These are phyloP conservation scores for Fusarium napiforme DNA, from an alignment of 2,329 filamentous ascomycete species.

Conservation along the genomic window DNA sequence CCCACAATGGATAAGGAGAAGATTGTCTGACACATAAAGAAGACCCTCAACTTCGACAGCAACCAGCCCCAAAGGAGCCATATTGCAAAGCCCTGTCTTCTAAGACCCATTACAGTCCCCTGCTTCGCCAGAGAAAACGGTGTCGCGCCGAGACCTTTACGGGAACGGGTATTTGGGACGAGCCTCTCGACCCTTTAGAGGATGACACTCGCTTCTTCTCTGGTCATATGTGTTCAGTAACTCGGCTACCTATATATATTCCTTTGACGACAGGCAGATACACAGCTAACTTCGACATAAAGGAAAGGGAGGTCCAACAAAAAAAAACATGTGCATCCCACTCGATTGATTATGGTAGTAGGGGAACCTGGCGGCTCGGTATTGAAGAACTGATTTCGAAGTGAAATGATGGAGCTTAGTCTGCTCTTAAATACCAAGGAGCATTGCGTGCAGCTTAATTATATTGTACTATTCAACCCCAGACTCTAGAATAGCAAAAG, in stretches of 20 bases:
- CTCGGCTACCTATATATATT: too few species aligned
- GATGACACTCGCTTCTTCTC: not conserved
- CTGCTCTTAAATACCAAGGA: not conserved
- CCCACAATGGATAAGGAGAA: too few species aligned
- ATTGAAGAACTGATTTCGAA: not conserved
- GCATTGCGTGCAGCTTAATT: accelerated
- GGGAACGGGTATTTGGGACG: not conserved
- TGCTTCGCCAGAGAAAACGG: accelerated
- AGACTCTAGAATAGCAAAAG: conserved; percentile 49
- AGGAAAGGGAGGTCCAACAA: too few species aligned
- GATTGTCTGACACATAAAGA: accelerated
- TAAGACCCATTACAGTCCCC: accelerated
- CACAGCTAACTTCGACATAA: not conserved
- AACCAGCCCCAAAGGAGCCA: not conserved
- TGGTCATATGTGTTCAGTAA: not conserved
- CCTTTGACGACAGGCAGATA: not conserved
- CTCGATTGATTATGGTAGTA: too few species aligned
- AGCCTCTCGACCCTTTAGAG: too few species aligned
- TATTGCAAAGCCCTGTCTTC: not conserved
- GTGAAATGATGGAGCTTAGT: too few species aligned
- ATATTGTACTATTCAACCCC: conserved; percentile 12
- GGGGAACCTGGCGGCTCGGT: not conserved
- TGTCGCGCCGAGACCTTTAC: too few species aligned
- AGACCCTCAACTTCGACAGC: not conserved
- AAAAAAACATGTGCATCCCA: not conserved